These are phyloP conservation scores for Tilletia walkeri DNA, from an alignment of 1,284 basidiomycete species.

Conservation along the genomic window DNA sequence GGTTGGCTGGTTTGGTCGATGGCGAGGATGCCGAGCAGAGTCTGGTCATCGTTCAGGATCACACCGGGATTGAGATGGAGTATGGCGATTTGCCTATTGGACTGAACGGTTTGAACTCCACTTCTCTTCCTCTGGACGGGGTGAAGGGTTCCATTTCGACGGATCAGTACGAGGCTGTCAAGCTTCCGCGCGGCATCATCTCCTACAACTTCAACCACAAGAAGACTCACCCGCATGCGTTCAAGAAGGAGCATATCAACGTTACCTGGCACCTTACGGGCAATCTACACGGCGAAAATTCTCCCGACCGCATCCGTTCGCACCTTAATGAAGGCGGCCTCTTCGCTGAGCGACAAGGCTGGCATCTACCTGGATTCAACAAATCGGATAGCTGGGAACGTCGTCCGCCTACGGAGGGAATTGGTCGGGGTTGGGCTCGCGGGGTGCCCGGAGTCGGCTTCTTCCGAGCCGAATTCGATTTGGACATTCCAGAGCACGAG, in stretches of 20 bases:
- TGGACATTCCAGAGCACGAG: slow-evolving; percentile 56
- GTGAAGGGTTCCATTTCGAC: slow-evolving; percentile 43
- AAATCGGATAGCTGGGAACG: slow-evolving; percentile 63
- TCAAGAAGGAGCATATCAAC: slow-evolving; percentile 56
- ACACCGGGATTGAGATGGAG: slow-evolving; percentile 70
- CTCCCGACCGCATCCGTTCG: slow-evolving; percentile 70
- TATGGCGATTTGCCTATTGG: slow-evolving; percentile 33
- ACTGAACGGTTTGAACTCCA: slow-evolving; percentile 47
- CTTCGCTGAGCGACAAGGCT: slow-evolving; percentile 72
- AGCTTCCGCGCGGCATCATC: slow-evolving; percentile 74
- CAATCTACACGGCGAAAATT: slow-evolving; percentile 72
- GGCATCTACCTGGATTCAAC: slow-evolving; percentile 75
- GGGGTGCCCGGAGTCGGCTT: slow-evolving; percentile 68
- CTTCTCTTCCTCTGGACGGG: background rate
- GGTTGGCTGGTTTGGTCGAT: slow-evolving; percentile 60
- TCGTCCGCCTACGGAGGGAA: slow-evolving; percentile 58
- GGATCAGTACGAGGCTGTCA: slow-evolving; percentile 55
- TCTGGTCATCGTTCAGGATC: slow-evolving; percentile 73
- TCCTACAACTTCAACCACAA: slow-evolving; percentile 61
- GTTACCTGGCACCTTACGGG: slow-evolving; percentile 76
- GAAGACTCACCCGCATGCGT: background rate
- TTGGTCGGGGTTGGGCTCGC: slow-evolving; percentile 25
- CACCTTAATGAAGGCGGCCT: slow-evolving; percentile 77
- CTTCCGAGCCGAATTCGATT: slow-evolving; percentile 70
- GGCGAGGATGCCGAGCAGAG: background rate